Base-by-base conservation (phyloP, 768 basidiomycete species). In the Boletus pseudopeckii region DNA sequence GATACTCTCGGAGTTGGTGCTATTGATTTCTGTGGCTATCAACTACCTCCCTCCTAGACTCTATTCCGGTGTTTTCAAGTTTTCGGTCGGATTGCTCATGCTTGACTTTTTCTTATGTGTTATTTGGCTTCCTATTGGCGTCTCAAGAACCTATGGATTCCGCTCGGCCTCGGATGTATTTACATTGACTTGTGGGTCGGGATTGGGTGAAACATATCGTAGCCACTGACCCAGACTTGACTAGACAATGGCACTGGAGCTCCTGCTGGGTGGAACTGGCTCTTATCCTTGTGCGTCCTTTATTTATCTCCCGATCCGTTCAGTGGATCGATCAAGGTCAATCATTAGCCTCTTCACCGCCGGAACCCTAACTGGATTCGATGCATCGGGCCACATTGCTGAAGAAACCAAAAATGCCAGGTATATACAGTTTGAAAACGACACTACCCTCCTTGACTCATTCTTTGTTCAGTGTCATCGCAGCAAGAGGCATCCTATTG, bases 51-150 rank as follows among this genome's bases (percentile, higher is more conserved):
- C 91, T 5, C 89, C 90, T 53, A 78, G 75, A 67, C 63, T 75
- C 52, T 96, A 92, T 69, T 88, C 90, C 1, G 66, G 70, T 14
- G 74, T 94, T 41, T 96, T 97, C 80, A 84, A 82, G 58, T 77
- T 90, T 58, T 85, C 90, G 0, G 73, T 92, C 40, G 77, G 65
- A 14, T 65, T 95, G 44, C 86, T 93, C 69, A 83, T 90, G 77
- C 71, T 93, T 46, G 93, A 96, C 74, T 93, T 94, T 71, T 75
- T 92, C 66, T 80, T 95, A 18, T 92, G 89, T 67, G 67, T 91
- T 46, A 90, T 93, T 60, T 96, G 93, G 93, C 80, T 97, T 37
- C 94, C 94, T 0, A 90, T 97, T 48, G 92, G 90, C 0, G 94
- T 92, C 4, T 86, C 85, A 6, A 85, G 78, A 60, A 92, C 92